Conservation (phyloP, 2,329 filamentous ascomycete genomes). For the Aspergillus quadricinctus region DNA sequence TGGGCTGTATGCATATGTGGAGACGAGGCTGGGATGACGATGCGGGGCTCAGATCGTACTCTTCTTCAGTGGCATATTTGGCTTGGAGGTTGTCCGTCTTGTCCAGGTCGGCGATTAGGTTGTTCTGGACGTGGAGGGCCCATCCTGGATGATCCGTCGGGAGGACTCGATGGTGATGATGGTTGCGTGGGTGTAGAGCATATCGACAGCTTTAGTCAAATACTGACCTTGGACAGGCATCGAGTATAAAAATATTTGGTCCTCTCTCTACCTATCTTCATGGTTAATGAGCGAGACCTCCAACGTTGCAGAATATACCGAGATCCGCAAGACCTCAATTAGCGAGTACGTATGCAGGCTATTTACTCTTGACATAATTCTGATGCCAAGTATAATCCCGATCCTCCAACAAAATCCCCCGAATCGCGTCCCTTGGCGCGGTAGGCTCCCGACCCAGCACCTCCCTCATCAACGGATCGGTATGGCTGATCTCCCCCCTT, state of each 20-base stretch:
- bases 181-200: constrained; percentile 48
- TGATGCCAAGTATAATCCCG: constrained; percentile 44
- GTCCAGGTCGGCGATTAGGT: constrained; percentile 43
- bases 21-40: constrained; percentile 50
- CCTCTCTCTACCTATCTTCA: neutral
- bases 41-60: no score
- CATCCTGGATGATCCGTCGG: constrained; percentile 46
- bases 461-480: constrained; percentile 40
- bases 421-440: constrained; percentile 34
- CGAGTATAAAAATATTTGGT: no score
- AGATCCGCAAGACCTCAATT: no score
- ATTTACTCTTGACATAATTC: constrained; percentile 28
- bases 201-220: constrained; percentile 6
- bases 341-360: no score
- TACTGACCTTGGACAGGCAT: no score
- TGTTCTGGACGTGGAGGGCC: constrained; percentile 40
- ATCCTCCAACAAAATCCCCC: constrained; percentile 24
- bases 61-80: no score
- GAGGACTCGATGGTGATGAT: constrained; percentile 49
- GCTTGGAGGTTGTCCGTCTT: constrained; percentile 33
- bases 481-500: constrained; percentile 41
- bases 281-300: no score
- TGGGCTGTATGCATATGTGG: constrained; percentile 49
- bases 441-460: constrained; percentile 44
- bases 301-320: no score